Evolutionary conservation across 345 rosid genomes (phyloP).

Genomic region (Arabis hirsuta): DNA sequence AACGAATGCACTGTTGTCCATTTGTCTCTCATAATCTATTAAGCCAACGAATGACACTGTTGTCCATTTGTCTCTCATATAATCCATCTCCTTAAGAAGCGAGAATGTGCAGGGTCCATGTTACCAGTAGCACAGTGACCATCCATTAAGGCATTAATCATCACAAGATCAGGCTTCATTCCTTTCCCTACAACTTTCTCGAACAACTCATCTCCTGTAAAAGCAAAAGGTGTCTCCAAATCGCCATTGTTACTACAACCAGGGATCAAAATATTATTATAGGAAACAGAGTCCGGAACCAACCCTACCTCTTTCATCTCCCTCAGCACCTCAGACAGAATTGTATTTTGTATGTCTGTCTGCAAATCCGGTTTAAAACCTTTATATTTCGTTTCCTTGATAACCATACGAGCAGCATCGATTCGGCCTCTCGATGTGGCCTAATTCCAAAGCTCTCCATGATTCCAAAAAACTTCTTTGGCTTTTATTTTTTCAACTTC

Average conservation of each 20-base stretch:
- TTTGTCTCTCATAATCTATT: too few species aligned
- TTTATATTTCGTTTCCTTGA: constrained; percentile 60
- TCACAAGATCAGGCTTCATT: constrained; percentile 62
- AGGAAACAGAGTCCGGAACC: constrained; percentile 73
- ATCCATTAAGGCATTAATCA: constrained; percentile 79
- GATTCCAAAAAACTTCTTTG: constrained; percentile 55
- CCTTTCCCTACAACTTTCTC: constrained; percentile 55
- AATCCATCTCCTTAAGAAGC: constrained; percentile 74
- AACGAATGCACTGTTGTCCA: too few species aligned
- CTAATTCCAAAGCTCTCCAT: constrained; percentile 73
- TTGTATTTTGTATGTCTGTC: constrained; percentile 71
- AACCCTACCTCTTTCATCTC: constrained; percentile 69
- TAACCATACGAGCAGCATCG: constrained; percentile 69
- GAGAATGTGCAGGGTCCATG: constrained; percentile 67
- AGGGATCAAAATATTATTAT: constrained; percentile 82
- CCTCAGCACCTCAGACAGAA: constrained; percentile 57
- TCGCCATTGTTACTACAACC: constrained; percentile 71
- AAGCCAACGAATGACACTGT: too few species aligned
- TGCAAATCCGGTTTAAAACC: constrained; percentile 73
- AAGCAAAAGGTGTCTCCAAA: constrained; percentile 64
- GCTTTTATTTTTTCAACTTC: constrained; percentile 82
- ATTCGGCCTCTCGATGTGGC: constrained; percentile 71
- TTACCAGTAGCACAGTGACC: constrained; percentile 78
- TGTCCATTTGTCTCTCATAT: too few species aligned
- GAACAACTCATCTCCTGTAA: constrained; percentile 68